Conservation (phyloP, 106 monocot species). For the Phalaenopsis equestris region DNA sequence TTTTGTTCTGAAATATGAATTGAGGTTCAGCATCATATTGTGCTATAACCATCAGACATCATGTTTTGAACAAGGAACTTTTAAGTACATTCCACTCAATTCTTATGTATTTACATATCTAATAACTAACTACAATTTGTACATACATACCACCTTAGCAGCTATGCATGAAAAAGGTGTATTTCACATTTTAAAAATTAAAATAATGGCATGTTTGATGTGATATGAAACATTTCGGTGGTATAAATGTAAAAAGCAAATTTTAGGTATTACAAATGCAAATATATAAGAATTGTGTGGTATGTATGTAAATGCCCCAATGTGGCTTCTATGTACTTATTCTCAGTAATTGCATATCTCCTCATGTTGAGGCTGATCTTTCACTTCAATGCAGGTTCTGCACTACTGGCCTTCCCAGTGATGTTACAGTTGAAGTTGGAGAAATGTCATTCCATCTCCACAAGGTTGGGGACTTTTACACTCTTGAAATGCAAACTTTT, state of each 20-base stretch:
- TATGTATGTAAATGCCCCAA: too few species aligned
- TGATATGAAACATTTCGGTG: too few species aligned
- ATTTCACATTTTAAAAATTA: too few species aligned
- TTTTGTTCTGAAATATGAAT: background rate
- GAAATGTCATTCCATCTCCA: conserved; percentile 65
- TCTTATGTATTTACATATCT: too few species aligned
- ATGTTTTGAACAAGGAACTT: background rate
- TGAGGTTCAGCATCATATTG: background rate
- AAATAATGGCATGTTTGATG: too few species aligned
- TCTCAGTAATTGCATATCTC: background rate
- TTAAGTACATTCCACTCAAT: too few species aligned
- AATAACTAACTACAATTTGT: too few species aligned
- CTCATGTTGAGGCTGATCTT: background rate
- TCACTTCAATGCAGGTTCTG: conserved; percentile 37
- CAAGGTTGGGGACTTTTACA: conserved; percentile 25
- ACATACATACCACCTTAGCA: too few species aligned
- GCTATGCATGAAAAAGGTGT: too few species aligned
- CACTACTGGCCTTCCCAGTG: conserved; percentile 57
- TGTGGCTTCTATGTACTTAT: background rate
- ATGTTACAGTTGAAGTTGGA: conserved; percentile 47
- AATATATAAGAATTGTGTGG: too few species aligned
- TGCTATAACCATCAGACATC: background rate
- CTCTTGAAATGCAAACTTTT: background rate
- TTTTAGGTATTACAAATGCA: too few species aligned
- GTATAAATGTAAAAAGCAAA: too few species aligned